Conservation (phyloP, 257 asterid species). For the Mentha longifolia region DNA sequence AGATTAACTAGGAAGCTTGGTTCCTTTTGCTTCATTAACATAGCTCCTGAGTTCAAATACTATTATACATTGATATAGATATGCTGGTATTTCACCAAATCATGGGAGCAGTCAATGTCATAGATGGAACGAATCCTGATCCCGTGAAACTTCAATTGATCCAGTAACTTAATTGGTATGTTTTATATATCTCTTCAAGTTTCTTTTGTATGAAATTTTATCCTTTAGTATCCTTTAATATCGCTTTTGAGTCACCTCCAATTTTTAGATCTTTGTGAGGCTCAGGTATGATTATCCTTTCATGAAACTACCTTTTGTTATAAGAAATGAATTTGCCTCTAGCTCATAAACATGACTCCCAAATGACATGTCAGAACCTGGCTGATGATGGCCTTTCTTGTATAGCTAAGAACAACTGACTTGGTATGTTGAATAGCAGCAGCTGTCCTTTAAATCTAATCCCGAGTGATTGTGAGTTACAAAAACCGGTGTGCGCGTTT, state of each 20-base stretch:
- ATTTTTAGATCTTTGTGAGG: slow-evolving; percentile 91
- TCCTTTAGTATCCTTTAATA: slow-evolving; percentile 42
- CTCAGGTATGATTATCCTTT: slow-evolving; percentile 68
- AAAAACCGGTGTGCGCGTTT: slow-evolving; percentile 67
- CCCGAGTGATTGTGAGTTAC: slow-evolving; percentile 29
- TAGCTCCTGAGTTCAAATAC: neutral
- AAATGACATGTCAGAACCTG: slow-evolving; percentile 61
- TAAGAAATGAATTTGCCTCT: neutral
- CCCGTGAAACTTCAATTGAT: slow-evolving; percentile 67
- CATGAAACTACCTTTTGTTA: neutral
- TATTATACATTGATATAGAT: slow-evolving; percentile 48
- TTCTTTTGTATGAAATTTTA: no score
- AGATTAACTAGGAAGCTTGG: neutral
- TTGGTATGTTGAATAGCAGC: slow-evolving; percentile 58
- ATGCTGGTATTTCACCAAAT: slow-evolving; percentile 89
- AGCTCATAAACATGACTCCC: slow-evolving; percentile 25
- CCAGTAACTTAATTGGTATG: neutral
- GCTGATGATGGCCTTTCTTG: slow-evolving; percentile 82
- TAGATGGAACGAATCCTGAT: slow-evolving; percentile 66
- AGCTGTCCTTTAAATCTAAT: neutral
- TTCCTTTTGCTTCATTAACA: slow-evolving; percentile 6
- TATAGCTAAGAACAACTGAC: slow-evolving; percentile 77
- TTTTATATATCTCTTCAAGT: no score
- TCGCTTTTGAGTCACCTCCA: slow-evolving; percentile 63
- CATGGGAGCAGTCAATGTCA: slow-evolving; percentile 89